These are phyloP conservation scores for Crithidia fasciculata DNA, from an alignment of 208 protist genomes.

Conservation along the genomic window DNA sequence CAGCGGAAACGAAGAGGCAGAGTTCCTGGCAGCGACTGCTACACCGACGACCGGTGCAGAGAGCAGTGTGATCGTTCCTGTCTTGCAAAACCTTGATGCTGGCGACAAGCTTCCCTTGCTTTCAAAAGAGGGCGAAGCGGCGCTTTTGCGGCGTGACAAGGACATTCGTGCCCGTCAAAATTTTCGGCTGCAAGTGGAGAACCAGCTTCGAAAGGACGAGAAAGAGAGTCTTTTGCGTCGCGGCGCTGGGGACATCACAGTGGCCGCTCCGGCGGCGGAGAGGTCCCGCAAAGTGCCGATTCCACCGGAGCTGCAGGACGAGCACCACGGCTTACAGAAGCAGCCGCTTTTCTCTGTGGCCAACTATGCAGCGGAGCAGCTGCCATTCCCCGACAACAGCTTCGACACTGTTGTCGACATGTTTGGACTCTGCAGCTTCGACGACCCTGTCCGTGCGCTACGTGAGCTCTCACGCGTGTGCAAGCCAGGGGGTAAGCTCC, in stretches of 20 bases:
- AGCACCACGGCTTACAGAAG: constrained; percentile 9
- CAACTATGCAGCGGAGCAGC: constrained; percentile 81
- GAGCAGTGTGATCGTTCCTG: constrained; percentile 41
- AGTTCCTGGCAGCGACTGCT: constrained; percentile 31
- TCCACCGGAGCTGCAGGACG: constrained; percentile 21
- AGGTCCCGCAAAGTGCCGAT: neutral
- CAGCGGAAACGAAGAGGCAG: constrained; percentile 36
- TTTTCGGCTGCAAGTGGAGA: constrained; percentile 27
- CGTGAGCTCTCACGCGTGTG: constrained; percentile 90
- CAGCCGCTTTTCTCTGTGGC: constrained; percentile 74
- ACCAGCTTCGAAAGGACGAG: constrained; percentile 30
- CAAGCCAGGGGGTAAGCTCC: constrained; percentile 85
- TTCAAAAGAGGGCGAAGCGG: constrained; percentile 38
- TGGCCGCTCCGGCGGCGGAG: neutral
- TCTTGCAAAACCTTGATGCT: constrained; percentile 43
- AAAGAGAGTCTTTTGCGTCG: constrained; percentile 24
- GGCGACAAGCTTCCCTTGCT: constrained; percentile 61
- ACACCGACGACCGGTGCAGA: neutral
- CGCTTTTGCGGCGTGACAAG: constrained; percentile 41
- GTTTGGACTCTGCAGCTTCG: constrained; percentile 92
- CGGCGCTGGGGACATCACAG: neutral
- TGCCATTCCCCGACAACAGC: constrained; percentile 86
- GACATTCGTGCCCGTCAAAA: constrained; percentile 23
- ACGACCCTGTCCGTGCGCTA: constrained; percentile 88
- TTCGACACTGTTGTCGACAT: constrained; percentile 93